Base-by-base conservation (phyloP, 2,329 filamentous ascomycete species). In the Chalaropsis ovoidea region DNA sequence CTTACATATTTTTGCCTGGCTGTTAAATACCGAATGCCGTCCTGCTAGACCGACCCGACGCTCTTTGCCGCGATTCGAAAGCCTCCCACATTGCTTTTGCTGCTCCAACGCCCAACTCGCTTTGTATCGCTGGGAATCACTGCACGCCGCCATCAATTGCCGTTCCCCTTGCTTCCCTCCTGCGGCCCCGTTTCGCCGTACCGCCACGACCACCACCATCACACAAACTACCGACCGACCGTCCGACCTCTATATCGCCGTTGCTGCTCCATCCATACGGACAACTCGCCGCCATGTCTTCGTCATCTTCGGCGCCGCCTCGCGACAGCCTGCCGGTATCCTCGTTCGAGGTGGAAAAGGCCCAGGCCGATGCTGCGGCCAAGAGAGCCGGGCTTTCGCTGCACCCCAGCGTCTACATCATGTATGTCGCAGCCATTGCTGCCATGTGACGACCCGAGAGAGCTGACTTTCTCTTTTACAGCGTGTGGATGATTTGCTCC, bases 401-500 rank as follows among this genome's bases (percentile, higher is more conserved):
- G 11, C 71, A 72, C 64, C 71, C 71, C 3, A 69, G 68, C 45
- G 69, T 70, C 68, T 75, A 73, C 69, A 75, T 76, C 62, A 70
- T 71, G 74, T 75, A 70, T 56, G 74, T 71, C 24, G 22, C 39
- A 67, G 60, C 68, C 39, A 11, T 24, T 31, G 2, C 42, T 31
- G 19, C 13, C 42, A 47, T 17, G 10, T 47, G 66, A 43, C 41
- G 8, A 24, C 6, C 31, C 31, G 6, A 31, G 31, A 31, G 31
- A 31, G 6, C 31, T 31, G 31, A 31, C 6, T 2, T 6, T 49
- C 5, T 10, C 52, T 17, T 47, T 24, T 39, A 31, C 56, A 82
- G 80, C 65, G 82, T 84, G 72, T 95, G 90, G 90, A 95, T 95
- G 70, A 81, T 89, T 70, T 83, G 94, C 73, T 94, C 89, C 71